Conservation (phyloP, 2,329 filamentous ascomycete genomes). For the Penicillium oxalicum region DNA sequence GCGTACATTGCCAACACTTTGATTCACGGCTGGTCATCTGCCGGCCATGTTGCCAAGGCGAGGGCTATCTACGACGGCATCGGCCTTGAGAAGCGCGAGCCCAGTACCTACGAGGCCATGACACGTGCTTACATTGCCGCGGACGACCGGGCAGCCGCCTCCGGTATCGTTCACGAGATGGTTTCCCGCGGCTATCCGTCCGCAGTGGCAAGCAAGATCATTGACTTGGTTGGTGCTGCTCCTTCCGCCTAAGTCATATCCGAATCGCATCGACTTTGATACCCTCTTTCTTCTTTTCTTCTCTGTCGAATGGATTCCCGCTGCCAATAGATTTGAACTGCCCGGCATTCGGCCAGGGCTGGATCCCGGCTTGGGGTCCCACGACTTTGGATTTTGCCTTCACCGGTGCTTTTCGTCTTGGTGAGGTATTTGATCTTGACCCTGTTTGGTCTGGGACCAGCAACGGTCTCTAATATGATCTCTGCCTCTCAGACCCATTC, state of each 20-base stretch:
- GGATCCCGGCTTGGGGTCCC: conserved; percentile 24
- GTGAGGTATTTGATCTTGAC: conserved; percentile 8
- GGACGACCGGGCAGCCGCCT: conserved; percentile 70
- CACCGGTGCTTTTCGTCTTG: conserved; percentile 19
- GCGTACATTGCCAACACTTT: conserved; percentile 98
- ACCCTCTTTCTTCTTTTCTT: conserved; percentile 9
- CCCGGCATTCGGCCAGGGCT: conserved; percentile 25
- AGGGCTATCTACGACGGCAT: conserved; percentile 75
- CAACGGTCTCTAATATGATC: too few relatives aligned
- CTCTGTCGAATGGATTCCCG: conserved; percentile 1
- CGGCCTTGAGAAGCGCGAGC: conserved; percentile 72
- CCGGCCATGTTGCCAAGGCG: conserved; percentile 73
- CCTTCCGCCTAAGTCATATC: conserved; percentile 19
- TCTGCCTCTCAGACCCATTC: too few relatives aligned
- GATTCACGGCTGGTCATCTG: conserved; percentile 91
- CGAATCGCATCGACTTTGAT: background rate
- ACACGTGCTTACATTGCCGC: conserved; percentile 83
- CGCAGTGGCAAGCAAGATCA: conserved; percentile 87
- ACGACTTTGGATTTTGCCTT: conserved; percentile 14
- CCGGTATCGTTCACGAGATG: conserved; percentile 81
- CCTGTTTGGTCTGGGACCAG: too few relatives aligned
- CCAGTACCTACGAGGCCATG: conserved; percentile 98
- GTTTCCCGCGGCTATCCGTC: conserved; percentile 81
- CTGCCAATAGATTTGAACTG: background rate
- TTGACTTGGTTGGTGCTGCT: conserved; percentile 67